These are phyloP conservation scores for Royoungia palumana DNA, from an alignment of 768 basidiomycete species.

Conservation along the genomic window DNA sequence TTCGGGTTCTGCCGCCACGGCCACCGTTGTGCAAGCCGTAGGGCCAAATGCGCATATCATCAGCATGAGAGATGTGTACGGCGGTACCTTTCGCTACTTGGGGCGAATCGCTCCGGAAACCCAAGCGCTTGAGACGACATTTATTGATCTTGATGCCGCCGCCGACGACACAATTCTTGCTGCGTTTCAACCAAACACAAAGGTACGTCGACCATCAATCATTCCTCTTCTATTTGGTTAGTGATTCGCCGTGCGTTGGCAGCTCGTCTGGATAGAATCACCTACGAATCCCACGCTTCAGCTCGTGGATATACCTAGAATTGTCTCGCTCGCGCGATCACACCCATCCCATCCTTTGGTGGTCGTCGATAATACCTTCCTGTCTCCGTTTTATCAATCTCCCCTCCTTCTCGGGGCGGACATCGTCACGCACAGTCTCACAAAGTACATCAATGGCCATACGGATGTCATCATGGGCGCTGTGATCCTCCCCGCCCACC, in stretches of 20 bases:
- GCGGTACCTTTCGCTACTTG: constrained; percentile 89
- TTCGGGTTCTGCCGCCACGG: constrained; percentile 83
- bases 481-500: constrained; percentile 61
- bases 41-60: constrained; percentile 77
- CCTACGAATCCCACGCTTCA: constrained; percentile 95
- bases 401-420: constrained; percentile 85
- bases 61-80: constrained; percentile 91
- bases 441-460: constrained; percentile 93
- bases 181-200: constrained; percentile 74
- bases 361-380: constrained; percentile 92
- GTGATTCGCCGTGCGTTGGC: not conserved
- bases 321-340: constrained; percentile 61
- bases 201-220: constrained; percentile 44
- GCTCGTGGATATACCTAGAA: constrained; percentile 73
- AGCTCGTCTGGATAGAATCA: constrained; percentile 94
- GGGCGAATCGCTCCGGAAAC: constrained; percentile 57
- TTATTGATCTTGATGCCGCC: constrained; percentile 73
- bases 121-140: constrained; percentile 70
- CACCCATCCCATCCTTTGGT: constrained; percentile 70
- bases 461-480: constrained; percentile 92
- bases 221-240: not conserved
- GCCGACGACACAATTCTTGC: constrained; percentile 61
- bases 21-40: constrained; percentile 73
- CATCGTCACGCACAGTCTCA: constrained; percentile 78
- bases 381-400: constrained; percentile 87